A percentile compares a stretch with the other conserved stretches of the same genome.
Conservation (phyloP, 2,329 filamentous ascomycete genomes). For the Venturia pyrina region DNA sequence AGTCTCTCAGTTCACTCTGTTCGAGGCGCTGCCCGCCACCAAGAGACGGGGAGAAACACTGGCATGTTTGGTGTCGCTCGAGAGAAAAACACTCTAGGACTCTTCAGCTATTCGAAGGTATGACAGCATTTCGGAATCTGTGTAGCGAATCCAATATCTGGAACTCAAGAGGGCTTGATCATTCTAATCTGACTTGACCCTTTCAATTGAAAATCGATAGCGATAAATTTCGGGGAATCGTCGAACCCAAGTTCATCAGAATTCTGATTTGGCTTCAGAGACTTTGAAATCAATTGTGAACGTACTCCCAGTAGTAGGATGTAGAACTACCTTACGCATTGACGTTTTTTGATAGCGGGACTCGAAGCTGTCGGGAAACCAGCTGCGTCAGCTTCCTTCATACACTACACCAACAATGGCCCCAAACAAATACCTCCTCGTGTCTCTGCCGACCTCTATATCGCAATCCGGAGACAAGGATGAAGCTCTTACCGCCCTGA, state of each 20-base stretch:
- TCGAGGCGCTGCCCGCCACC: too few species aligned
- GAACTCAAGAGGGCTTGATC: too few species aligned
- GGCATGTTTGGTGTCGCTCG: background rate
- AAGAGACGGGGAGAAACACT: background rate
- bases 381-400: background rate
- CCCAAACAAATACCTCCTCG: constrained; percentile 63
- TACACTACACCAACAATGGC: constrained; percentile 23
- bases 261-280: too few species aligned
- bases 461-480: constrained; percentile 70
- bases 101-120: too few species aligned
- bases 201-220: too few species aligned
- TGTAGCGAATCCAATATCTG: too few species aligned
- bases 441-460: constrained; percentile 83
- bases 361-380: background rate
- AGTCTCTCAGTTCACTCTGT: background rate
- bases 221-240: too few species aligned
- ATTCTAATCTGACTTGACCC: too few species aligned
- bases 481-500: constrained; percentile 69
- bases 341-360: background rate
- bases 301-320: background rate
- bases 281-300: background rate
- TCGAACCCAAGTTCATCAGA: too few species aligned
- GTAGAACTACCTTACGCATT: background rate
- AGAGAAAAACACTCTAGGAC: background rate
- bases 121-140: too few species aligned